Evolutionary conservation across 2,329 filamentous ascomycete species (phyloP), one percentile per base, ranked within the genome.

Genomic region (Neocucurbitaria cava): DNA sequence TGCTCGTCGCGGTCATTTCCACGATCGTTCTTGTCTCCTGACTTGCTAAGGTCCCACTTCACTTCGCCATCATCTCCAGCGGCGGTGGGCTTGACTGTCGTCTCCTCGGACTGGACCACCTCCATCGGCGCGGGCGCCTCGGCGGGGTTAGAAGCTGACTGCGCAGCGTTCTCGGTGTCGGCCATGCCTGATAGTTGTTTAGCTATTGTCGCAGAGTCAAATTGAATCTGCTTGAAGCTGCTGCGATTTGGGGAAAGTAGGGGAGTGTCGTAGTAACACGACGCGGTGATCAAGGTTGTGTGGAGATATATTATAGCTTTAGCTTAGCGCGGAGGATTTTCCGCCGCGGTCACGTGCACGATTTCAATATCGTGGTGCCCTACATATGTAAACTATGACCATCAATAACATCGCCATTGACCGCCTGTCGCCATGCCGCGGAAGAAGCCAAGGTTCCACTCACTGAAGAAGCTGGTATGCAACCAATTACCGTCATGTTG

Each of bases 391-490:
- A n/a, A n/a, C n/a, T n/a, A n/a, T n/a, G n/a, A n/a, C 40, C 51
- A n/a, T 17, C 42, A 46, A 4, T 8, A 36, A 18, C 51, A 59
- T 46, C 43, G 39, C 62, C 36, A 23, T 38, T 46, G 42, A 49
- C 58, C 42, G 48, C 51, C 51, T 57, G 40, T 62, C 72, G 59
- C 62, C 66, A 77, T 77, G 74, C 61, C 61, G 24, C 68, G 86
- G 68, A 82, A 80, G 70, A 73, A 73, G 67, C 63, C 69, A 47
- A 85, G 85, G 73, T 89, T 87, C 67, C 87, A 90, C 78, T 85
- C 83, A 71, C 81, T 92, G 54, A 87, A 83, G 74, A 82, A 83
- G 71, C 81, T 86, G 61, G 88, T 90, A 81, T 72, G 86, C 41
- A 24, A 8, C 17, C 41, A 15, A 20, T 78, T 21, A 28, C 38